phyloP scores from a whole-genome alignment of 352 stramenopile species.

The Pythium brachiatum region DNA sequence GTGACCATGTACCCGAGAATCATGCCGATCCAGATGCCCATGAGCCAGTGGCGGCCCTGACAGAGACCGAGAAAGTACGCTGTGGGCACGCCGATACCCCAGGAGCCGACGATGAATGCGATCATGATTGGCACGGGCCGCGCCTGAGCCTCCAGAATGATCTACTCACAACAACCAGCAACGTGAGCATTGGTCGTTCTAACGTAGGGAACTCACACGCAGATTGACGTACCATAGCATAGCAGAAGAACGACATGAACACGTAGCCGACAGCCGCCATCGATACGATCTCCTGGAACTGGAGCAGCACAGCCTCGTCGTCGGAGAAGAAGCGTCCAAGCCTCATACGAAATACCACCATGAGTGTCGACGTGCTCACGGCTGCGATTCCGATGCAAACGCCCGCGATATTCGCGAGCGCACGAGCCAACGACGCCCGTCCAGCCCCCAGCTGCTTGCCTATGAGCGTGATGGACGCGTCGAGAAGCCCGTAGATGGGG shows the following conservation, averaged over 20 bases:
- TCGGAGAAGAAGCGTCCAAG: conserved; percentile 78
- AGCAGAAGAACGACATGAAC: conserved; percentile 81
- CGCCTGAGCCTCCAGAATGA: conserved; percentile 66
- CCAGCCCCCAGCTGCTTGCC: conserved; percentile 59
- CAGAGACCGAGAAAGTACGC: conserved; percentile 70
- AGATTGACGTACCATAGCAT: conserved; percentile 58
- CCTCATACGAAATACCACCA: conserved; percentile 40
- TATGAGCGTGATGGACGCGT: conserved; percentile 61
- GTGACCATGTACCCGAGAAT: conserved; percentile 74
- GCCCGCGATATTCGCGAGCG: conserved; percentile 54
- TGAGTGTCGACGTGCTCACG: conserved; percentile 27
- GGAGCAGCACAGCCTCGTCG: conserved; percentile 53
- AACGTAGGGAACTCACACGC: no score
- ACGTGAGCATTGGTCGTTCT: background rate
- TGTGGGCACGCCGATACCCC: conserved; percentile 66
- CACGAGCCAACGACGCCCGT: conserved; percentile 35
- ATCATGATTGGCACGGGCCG: conserved; percentile 50
- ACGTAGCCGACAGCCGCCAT: conserved; percentile 62
- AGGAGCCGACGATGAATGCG: conserved; percentile 57
- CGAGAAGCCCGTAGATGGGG: conserved; percentile 72
- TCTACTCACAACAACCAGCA: conserved; percentile 23
- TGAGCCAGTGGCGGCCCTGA: conserved; percentile 30
- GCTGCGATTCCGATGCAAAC: conserved; percentile 46
- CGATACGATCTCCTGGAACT: conserved; percentile 52
- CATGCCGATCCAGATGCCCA: conserved; percentile 77